A percentile compares a stretch with the other conserved stretches of the same genome.
These are phyloP conservation scores for Lumnitzera racemosa DNA, from an alignment of 345 rosid genomes.

Conservation along the genomic window DNA sequence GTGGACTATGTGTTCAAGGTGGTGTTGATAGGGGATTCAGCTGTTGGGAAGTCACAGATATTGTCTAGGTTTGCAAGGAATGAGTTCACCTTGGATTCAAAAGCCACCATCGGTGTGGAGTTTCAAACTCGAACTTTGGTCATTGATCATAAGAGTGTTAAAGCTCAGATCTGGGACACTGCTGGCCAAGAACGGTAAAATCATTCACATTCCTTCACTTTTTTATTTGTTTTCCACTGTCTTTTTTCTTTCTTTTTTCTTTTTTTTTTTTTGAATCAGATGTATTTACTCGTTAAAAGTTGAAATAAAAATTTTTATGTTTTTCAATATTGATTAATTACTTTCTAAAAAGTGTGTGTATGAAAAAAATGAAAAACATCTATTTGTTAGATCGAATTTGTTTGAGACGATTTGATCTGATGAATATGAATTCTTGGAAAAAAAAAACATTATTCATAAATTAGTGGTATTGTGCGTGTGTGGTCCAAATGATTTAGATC, in stretches of 20 bases:
- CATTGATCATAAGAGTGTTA: conserved; percentile 68
- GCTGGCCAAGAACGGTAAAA: conserved; percentile 86
- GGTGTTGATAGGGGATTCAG: conserved; percentile 88
- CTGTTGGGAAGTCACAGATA: conserved; percentile 86
- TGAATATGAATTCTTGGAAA: too few relatives aligned
- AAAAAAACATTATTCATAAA: too few relatives aligned
- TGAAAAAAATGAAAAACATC: too few relatives aligned
- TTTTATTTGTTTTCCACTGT: not conserved
- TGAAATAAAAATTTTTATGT: too few relatives aligned
- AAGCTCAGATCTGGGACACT: conserved; percentile 99
- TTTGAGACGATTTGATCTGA: too few relatives aligned
- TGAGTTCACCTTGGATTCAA: conserved; percentile 84
- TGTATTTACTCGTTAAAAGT: too few relatives aligned
- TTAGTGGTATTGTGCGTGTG: too few relatives aligned
- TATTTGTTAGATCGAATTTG: too few relatives aligned
- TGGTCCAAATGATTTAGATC: too few relatives aligned
- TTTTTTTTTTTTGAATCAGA: not conserved
- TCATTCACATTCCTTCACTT: not conserved
- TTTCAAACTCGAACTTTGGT: conserved; percentile 73
- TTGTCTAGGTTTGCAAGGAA: conserved; percentile 78
- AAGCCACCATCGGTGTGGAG: conserved; percentile 93
- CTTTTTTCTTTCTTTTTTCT: not conserved
- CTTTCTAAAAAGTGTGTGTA: too few relatives aligned
- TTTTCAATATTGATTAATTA: too few relatives aligned
- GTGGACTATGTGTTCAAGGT: conserved; percentile 79